Conservation (phyloP, 2,329 filamentous ascomycete genomes). For the Fusarium tupiense region DNA sequence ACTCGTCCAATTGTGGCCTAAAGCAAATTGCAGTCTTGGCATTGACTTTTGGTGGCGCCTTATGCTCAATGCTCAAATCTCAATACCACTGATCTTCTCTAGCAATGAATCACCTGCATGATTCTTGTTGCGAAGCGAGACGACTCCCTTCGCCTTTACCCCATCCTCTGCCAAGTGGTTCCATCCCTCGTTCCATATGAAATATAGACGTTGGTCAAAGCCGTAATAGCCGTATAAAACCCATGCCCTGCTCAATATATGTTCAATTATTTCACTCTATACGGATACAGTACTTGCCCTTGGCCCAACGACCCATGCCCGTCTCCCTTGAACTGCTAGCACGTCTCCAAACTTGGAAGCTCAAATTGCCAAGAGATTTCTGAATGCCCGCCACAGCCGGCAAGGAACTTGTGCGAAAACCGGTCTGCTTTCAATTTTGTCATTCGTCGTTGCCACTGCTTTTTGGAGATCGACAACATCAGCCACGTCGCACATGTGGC, state of each 20-base stretch:
- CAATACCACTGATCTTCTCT: conserved; percentile 2
- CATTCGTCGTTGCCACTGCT: conserved; percentile 9
- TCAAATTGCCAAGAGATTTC: conserved; percentile 14
- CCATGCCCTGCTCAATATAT: conserved; percentile 18
- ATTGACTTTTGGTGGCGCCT: conserved; percentile 19
- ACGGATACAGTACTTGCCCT: conserved; percentile 2
- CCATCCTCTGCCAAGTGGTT: neutral
- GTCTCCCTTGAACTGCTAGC: conserved; percentile 5
- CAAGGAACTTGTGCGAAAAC: conserved; percentile 6
- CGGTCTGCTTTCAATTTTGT: conserved; percentile 6
- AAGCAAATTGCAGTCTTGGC: conserved; percentile 38
- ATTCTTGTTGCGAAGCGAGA: neutral
- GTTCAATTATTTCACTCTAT: conserved; percentile 1
- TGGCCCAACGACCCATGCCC: neutral
- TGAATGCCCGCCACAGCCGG: conserved; percentile 10
- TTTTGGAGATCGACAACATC: conserved; percentile 21
- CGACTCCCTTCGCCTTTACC: neutral
- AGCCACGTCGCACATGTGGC: conserved; percentile 28
- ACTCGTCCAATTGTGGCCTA: conserved; percentile 32
- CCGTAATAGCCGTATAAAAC: neutral
- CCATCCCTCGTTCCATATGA: neutral
- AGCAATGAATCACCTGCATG: neutral
- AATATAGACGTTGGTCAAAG: neutral
- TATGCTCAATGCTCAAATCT: conserved; percentile 23
- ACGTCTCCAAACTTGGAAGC: conserved; percentile 25